A percentile compares a stretch with the other conserved stretches of the same genome.
Evolutionary conservation across 169 alveolate species (phyloP).

Genomic region (Cryptosporidium muris): DNA sequence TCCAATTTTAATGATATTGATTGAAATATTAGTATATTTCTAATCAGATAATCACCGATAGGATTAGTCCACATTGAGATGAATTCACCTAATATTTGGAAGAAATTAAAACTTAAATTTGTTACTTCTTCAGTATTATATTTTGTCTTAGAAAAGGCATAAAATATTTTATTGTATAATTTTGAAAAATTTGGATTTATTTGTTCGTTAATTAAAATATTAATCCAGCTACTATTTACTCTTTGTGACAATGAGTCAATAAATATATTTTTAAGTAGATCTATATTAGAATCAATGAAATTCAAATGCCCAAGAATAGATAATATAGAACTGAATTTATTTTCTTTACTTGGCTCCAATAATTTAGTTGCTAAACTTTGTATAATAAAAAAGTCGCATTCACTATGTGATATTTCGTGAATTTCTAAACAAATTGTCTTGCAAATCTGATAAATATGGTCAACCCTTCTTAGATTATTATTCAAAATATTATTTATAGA

Average conservation of each 20-base stretch:
- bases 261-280: constrained; percentile 15
- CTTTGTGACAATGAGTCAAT: constrained; percentile 10
- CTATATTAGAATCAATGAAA: constrained; percentile 29
- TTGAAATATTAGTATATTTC: constrained; percentile 4
- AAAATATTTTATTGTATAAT: not conserved
- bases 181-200: constrained; percentile 9
- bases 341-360: not conserved
- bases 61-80: constrained; percentile 47
- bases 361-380: constrained; percentile 20
- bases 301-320: constrained; percentile 3
- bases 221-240: constrained; percentile 4
- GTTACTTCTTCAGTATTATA: constrained; percentile 9
- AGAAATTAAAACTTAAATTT: constrained; percentile 22
- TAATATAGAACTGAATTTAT: constrained; percentile 3
- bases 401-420: constrained; percentile 8
- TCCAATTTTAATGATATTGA: not conserved
- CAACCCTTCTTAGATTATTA: constrained; percentile 44
- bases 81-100: constrained; percentile 40
- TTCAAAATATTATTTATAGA: constrained; percentile 9
- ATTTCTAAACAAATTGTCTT: constrained; percentile 57
- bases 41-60: constrained; percentile 10
- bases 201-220: not conserved
- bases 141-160: not conserved
- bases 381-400: constrained; percentile 23
- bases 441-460: constrained; percentile 63